These are phyloP conservation scores for Thermochaetoides thermophila DNA, from an alignment of 495 filamentous ascomycete genomes.

Conservation along the genomic window DNA sequence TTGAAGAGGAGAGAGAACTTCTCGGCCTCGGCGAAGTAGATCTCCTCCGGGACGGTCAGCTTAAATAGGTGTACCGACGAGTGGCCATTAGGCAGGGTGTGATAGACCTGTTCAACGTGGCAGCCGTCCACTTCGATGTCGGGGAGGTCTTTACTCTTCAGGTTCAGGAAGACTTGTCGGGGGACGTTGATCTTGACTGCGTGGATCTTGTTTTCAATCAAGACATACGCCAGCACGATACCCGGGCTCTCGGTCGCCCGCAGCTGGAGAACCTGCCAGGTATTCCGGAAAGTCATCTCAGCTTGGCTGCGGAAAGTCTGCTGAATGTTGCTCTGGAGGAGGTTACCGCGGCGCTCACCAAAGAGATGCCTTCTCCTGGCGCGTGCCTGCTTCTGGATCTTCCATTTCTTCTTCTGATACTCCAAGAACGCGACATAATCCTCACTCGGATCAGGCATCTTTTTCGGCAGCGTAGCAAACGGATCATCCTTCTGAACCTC, in stretches of 20 bases:
- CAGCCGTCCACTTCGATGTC: conserved; percentile 82
- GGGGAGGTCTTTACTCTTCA: conserved; percentile 73
- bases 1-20: conserved; percentile 74
- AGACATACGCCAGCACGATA: conserved; percentile 72
- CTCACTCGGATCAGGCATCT: conserved; percentile 73
- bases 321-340: conserved; percentile 62
- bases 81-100: conserved; percentile 90
- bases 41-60: conserved; percentile 73
- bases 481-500: conserved; percentile 61
- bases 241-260: conserved; percentile 66
- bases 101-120: conserved; percentile 76
- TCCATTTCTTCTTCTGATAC: conserved; percentile 99
- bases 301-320: conserved; percentile 84
- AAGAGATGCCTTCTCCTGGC: conserved; percentile 81
- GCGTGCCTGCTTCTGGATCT: conserved; percentile 86
- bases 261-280: conserved; percentile 89
- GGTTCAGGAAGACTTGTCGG: conserved; percentile 77
- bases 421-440: conserved; percentile 81
- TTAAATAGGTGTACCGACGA: conserved; percentile 89
- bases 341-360: conserved; percentile 59
- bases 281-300: conserved; percentile 72
- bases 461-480: conserved; percentile 66
- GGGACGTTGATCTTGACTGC: conserved; percentile 77
- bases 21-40: conserved; percentile 66
- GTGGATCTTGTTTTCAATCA: conserved; percentile 88